Evolutionary conservation across 306 rosid genomes (phyloP).

Genomic region (Fagus crenata): DNA sequence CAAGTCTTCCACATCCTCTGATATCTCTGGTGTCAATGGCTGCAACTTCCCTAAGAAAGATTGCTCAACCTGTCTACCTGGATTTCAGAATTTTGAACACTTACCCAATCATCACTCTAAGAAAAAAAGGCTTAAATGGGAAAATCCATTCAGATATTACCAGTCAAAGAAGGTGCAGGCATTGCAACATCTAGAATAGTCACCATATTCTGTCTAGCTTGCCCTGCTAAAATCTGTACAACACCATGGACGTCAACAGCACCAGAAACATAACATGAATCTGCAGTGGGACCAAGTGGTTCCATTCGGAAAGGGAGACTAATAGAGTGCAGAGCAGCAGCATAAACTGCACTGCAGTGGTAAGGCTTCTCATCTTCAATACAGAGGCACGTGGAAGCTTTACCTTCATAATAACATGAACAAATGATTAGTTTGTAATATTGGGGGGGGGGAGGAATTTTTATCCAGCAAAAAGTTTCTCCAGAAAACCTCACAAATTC

Average conservation of each 20-base stretch:
- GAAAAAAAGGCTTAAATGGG: conserved; percentile 7
- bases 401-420: conserved; percentile 50
- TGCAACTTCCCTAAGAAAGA: conserved; percentile 54
- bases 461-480: too few relatives aligned
- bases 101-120: conserved; percentile 17
- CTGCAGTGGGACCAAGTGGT: conserved; percentile 59
- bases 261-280: conserved; percentile 58
- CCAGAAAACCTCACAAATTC: background rate
- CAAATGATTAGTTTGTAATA: conserved; percentile 17
- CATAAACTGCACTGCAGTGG: conserved; percentile 85
- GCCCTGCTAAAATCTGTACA: conserved; percentile 70
- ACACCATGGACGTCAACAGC: conserved; percentile 65
- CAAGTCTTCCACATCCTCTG: conserved; percentile 56
- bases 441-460: background rate
- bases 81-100: conserved; percentile 35
- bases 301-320: conserved; percentile 83
- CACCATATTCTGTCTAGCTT: conserved; percentile 76
- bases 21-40: conserved; percentile 71
- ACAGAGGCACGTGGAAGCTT: conserved; percentile 59
- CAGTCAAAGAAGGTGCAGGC: conserved; percentile 77
- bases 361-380: conserved; percentile 65
- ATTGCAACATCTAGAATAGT: conserved; percentile 75
- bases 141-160: conserved; percentile 39
- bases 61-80: conserved; percentile 47
- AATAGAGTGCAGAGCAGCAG: conserved; percentile 73